Evolutionary conservation across 176 grass and related monocot species (phyloP).

Genomic region (Lolium perenne): DNA sequence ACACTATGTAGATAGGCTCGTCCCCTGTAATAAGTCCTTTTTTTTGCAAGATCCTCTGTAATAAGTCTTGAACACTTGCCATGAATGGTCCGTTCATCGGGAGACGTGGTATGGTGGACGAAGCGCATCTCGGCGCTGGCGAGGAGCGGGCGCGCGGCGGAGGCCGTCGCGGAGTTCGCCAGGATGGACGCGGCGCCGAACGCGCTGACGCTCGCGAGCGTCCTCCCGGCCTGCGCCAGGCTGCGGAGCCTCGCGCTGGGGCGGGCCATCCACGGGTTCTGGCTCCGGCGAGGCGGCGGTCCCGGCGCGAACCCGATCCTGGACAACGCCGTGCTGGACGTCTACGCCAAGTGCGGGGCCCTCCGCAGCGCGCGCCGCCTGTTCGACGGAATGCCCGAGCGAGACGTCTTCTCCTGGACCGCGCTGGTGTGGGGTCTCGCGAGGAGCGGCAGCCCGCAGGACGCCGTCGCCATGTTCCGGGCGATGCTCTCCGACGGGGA

Average conservation of each 20-base stretch:
- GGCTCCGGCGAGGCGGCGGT: constrained; percentile 39
- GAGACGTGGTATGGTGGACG: constrained; percentile 59
- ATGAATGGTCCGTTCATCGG: constrained; percentile 19
- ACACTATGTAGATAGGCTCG: too few relatives aligned
- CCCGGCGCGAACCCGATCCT: constrained; percentile 52
- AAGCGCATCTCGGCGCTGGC: constrained; percentile 55
- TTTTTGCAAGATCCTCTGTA: too few relatives aligned
- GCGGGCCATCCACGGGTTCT: constrained; percentile 49
- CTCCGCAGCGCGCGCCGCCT: constrained; percentile 35
- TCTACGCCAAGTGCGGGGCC: constrained; percentile 53
- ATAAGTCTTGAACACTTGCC: background rate
- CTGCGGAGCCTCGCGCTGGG: constrained; percentile 37
- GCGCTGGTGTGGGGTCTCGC: constrained; percentile 57
- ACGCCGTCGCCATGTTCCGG: constrained; percentile 48
- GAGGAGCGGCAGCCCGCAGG: constrained; percentile 31
- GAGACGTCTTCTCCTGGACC: constrained; percentile 58
- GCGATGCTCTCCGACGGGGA: constrained; percentile 27
- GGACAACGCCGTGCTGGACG: constrained; percentile 53
- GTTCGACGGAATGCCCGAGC: constrained; percentile 59
- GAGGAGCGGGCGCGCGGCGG: constrained; percentile 51
- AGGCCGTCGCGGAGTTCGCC: constrained; percentile 47
- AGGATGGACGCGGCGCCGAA: constrained; percentile 56
- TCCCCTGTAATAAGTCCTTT: too few relatives aligned
- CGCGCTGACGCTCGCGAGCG: constrained; percentile 59
- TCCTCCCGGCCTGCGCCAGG: constrained; percentile 57